These are phyloP conservation scores for Terana coerulea DNA, from an alignment of 768 basidiomycete species.

Conservation along the genomic window DNA sequence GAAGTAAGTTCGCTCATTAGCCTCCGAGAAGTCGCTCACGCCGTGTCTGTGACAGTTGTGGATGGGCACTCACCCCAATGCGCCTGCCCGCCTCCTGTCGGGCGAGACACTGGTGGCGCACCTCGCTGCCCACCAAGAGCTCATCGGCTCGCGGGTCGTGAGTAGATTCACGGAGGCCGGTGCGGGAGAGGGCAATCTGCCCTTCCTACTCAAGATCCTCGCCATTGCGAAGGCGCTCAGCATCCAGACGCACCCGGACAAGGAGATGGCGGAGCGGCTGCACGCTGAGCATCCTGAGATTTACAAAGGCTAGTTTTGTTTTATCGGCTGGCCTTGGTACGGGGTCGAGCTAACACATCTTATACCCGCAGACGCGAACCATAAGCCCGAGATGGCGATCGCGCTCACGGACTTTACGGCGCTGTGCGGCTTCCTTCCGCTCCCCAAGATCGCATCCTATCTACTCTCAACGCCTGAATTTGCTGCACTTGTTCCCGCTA, in stretches of 20 bases:
- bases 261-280: constrained; percentile 46
- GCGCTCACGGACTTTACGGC: constrained; percentile 89
- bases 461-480: constrained; percentile 76
- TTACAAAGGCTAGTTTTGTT: constrained; percentile 73
- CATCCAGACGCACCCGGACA: constrained; percentile 60
- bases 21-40: too few relatives aligned
- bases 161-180: constrained; percentile 21
- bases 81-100: constrained; percentile 49
- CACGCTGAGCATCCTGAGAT: constrained; percentile 60
- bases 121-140: constrained; percentile 60
- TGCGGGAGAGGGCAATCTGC: constrained; percentile 28
- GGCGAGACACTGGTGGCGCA: constrained; percentile 51
- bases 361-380: constrained; percentile 70
- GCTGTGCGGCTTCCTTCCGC: constrained; percentile 90
- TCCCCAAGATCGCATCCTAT: constrained; percentile 62
- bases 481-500: constrained; percentile 57
- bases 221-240: constrained; percentile 57
- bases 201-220: constrained; percentile 59
- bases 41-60: constrained; percentile 78
- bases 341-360: constrained; percentile 3
- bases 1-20: constrained; percentile 57
- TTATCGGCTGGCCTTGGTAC: background rate
- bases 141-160: constrained; percentile 41
- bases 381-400: constrained; percentile 99
- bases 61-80: constrained; percentile 95